phyloP scores from a whole-genome alignment of 1,284 basidiomycete genomes.

The Wallemia hederae region DNA sequence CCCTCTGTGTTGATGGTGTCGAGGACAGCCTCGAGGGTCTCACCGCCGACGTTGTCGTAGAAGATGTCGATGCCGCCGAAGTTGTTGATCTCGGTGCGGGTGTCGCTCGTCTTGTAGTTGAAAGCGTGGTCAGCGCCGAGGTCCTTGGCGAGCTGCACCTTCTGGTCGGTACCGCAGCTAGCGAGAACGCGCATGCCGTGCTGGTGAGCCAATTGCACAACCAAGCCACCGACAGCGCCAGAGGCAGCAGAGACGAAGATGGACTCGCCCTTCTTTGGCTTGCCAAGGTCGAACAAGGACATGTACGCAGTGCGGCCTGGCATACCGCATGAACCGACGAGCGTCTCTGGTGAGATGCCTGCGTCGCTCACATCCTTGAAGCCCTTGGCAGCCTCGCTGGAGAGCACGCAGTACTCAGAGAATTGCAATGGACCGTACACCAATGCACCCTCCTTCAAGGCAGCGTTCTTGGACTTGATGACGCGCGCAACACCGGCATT shows the following conservation, averaged over 20 bases:
- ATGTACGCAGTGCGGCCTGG: background rate
- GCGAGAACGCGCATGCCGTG: constrained; percentile 2
- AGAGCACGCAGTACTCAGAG: background rate
- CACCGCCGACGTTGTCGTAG: constrained; percentile 4
- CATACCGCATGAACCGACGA: background rate
- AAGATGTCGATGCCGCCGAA: constrained; percentile 3
- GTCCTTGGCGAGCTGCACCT: constrained; percentile 2
- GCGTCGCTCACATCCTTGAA: background rate
- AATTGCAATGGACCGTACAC: background rate
- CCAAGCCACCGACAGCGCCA: constrained; percentile 4
- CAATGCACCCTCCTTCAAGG: background rate
- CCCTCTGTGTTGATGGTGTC: background rate
- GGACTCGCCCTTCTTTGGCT: background rate
- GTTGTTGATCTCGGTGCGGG: constrained; percentile 1
- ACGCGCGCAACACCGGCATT: background rate
- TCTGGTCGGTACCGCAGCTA: constrained; percentile 2
- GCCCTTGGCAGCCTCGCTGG: background rate
- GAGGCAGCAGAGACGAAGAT: constrained; percentile 3
- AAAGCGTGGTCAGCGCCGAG: constrained; percentile 3
- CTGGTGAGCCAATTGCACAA: constrained; percentile 2
- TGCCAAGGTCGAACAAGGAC: background rate
- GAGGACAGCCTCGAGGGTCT: constrained; percentile 1
- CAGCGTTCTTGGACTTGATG: background rate
- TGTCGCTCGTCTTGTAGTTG: constrained; percentile 3
- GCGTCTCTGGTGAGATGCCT: background rate